phyloP scores from a whole-genome alignment of 2,329 filamentous ascomycete species.

The Penicillium sumatraense region DNA sequence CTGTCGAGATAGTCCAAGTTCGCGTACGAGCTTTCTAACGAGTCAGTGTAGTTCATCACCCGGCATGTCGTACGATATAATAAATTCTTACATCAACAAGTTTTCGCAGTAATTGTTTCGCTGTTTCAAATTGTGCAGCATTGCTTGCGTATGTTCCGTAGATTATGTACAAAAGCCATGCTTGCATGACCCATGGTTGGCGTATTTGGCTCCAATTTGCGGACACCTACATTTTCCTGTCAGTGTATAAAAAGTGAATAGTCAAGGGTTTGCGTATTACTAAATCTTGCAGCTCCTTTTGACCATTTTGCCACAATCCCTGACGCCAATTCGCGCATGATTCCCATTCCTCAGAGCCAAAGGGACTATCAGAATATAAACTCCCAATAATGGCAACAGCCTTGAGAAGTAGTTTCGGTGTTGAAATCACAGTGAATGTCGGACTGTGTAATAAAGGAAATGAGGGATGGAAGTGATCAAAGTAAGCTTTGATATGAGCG shows the following conservation, averaged over 20 bases:
- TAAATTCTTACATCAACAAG: constrained; percentile 37
- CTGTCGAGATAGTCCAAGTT: constrained; percentile 32
- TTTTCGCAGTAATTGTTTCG: constrained; percentile 32
- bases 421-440: constrained; percentile 12
- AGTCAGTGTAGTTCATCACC: constrained; percentile 1
- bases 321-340: constrained; percentile 1
- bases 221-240: constrained; percentile 23
- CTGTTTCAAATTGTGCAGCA: constrained; percentile 26
- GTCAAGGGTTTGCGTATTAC: constrained; percentile 1
- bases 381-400: constrained; percentile 13
- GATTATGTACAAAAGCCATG: constrained; percentile 35
- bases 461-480: constrained; percentile 18
- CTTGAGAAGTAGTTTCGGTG: constrained; percentile 13
- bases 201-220: constrained; percentile 27
- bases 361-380: constrained; percentile 4
- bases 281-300: constrained; percentile 7
- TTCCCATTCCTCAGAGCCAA: constrained; percentile 2
- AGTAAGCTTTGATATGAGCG: constrained; percentile 12
- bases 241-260: neutral
- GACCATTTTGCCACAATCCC: constrained; percentile 13
- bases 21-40: constrained; percentile 25
- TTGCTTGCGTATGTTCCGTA: constrained; percentile 36
- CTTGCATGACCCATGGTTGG: constrained; percentile 33
- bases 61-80: constrained; percentile 4
- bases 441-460: constrained; percentile 17